A percentile compares a stretch with the other conserved stretches of the same genome.
These are phyloP conservation scores for Proliferodiscus dingleyae DNA, from an alignment of 2,329 filamentous ascomycete species.

Conservation along the genomic window DNA sequence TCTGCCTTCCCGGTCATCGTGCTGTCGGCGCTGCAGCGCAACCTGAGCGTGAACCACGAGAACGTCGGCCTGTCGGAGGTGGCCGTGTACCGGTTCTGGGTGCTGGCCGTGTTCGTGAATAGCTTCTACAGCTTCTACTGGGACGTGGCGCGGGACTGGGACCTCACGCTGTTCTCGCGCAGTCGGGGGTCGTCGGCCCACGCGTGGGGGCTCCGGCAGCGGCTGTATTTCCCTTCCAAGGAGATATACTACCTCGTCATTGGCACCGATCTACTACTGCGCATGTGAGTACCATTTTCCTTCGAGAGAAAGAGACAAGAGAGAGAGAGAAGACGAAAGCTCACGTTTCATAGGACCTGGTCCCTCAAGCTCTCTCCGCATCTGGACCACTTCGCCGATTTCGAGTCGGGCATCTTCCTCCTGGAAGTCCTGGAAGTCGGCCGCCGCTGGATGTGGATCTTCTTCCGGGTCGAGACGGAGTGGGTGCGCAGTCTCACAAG, in stretches of 20 bases:
- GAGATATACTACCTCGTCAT: conserved; percentile 81
- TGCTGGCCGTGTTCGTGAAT: conserved; percentile 72
- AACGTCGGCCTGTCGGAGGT: conserved; percentile 36
- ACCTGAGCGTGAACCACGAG: conserved; percentile 38
- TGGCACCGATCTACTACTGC: conserved; percentile 69
- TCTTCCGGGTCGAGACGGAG: conserved; percentile 91
- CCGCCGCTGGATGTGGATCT: conserved; percentile 93
- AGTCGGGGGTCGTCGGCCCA: conserved; percentile 49
- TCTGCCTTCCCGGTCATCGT: conserved; percentile 89
- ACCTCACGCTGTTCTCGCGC: conserved; percentile 73
- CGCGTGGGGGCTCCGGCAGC: conserved; percentile 71
- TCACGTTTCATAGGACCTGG: too few relatives aligned
- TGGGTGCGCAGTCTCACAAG: conserved; percentile 62
- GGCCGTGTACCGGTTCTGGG: conserved; percentile 55
- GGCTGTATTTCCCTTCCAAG: conserved; percentile 66
- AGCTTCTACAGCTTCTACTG: conserved; percentile 97
- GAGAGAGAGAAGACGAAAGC: too few relatives aligned
- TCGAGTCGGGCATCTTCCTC: conserved; percentile 83
- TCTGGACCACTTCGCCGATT: conserved; percentile 77
- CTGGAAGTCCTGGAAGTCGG: conserved; percentile 84
- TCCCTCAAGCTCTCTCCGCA: conserved; percentile 78
- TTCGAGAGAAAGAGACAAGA: too few relatives aligned
- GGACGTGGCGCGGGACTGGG: conserved; percentile 97
- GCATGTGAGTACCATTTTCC: too few relatives aligned
- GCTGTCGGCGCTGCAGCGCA: conserved; percentile 69